Conservation (phyloP, 2,329 filamentous ascomycete species). For the Trichoderma sp. region DNA sequence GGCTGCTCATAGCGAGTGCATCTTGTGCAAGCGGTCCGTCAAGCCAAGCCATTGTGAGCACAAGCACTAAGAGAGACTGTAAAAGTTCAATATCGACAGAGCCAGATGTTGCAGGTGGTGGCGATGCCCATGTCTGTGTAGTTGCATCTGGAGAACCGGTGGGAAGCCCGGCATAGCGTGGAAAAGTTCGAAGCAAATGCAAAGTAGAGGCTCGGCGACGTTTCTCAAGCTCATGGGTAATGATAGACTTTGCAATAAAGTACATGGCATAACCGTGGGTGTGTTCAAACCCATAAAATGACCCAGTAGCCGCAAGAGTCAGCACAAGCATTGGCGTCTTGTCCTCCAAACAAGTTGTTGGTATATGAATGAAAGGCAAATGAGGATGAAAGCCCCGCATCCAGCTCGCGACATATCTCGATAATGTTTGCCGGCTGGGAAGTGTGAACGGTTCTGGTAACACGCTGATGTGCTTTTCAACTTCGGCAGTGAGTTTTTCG, state of each 20-base stretch:
- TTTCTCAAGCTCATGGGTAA: not conserved
- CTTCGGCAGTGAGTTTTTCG: not conserved
- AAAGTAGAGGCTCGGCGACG: not conserved
- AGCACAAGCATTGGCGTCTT: not conserved
- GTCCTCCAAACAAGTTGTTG: not conserved
- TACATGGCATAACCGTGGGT: not conserved
- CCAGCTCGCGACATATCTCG: not conserved
- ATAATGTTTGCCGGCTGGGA: not conserved
- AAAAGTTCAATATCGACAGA: not conserved
- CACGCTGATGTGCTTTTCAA: not conserved
- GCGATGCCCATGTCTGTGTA: not conserved
- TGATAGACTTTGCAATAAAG: not conserved
- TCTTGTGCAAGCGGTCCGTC: not conserved
- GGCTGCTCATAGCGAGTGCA: not conserved
- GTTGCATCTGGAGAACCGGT: not conserved
- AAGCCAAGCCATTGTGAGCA: not conserved
- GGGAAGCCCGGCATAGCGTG: not conserved
- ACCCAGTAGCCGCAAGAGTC: not conserved
- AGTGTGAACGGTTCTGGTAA: not conserved
- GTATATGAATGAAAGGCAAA: not conserved
- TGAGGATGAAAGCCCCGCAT: not conserved
- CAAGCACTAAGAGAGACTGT: not conserved
- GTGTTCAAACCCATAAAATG: not conserved
- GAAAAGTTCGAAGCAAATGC: not conserved
- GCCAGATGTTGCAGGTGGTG: not conserved